Base-by-base conservation (phyloP, 148 eudicot species). In the Rhododendron mucronatum region DNA sequence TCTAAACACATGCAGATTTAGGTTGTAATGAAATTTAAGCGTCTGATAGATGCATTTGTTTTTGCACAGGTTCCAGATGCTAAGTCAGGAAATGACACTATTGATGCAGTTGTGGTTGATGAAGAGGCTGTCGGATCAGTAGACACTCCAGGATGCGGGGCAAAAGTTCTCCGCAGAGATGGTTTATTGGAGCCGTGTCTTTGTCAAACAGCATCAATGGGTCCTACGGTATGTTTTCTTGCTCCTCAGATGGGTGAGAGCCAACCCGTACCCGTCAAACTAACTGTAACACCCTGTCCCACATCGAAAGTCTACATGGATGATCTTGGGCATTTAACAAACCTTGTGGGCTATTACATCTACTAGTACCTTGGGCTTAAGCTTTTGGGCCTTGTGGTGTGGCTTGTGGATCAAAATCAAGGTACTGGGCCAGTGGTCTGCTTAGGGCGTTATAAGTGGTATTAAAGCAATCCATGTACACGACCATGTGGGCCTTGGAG, bases 91-190 rank as follows among this genome's bases (percentile, higher is more conserved):
- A 82, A 82, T 69, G 85, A 79, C 80, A 26, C 44, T 47, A 84
- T 86, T 78, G 86, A 90, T 78, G 91, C 89, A 51, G 92, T 93
- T 71, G 76, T 91, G 86, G 91, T 92, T 53, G 91, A 89, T 47
- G 93, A 93, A 81, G 93, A 90, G 67, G 89, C 93, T 30, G 91
- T 92, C 2, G 93, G 92, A 41, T 35, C 90, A 67, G 85, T 83
- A 21, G 90, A 90, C 48, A 45, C 86, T 85, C 88, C 87, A 26
- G 91, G 92, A 30, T 87, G 85, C 28, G 93, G 93, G 76, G 95
- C 93, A 47, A 93, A 91, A 88, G 82, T 92, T 86, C 84, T 90
- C 76, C 71, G 76, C 44, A 88, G 92, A 80, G 88, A 91, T 80
- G 78, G 85, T 37, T 90, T 91, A 50, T 85, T 92, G 57, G 89